phyloP scores from a whole-genome alignment of 1,284 basidiomycete species.

The Sanghuangporus weigelae region DNA sequence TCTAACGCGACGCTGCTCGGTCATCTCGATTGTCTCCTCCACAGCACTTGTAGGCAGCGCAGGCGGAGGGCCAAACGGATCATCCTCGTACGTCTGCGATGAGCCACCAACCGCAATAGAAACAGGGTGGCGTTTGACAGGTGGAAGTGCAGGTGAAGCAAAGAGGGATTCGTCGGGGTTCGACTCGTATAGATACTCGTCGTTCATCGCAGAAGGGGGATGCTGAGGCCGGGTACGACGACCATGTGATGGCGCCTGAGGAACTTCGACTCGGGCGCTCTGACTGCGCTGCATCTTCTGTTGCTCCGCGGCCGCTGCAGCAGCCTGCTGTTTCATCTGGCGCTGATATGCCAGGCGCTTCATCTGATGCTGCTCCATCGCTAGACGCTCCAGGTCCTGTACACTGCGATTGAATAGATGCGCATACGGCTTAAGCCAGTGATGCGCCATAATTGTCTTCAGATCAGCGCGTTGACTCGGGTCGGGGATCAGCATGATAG shows the following conservation, averaged over 20 bases:
- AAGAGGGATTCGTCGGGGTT: constrained; percentile 41
- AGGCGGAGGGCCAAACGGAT: constrained; percentile 42
- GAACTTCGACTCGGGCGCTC: constrained; percentile 39
- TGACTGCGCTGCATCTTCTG: constrained; percentile 40
- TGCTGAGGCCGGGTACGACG: constrained; percentile 20
- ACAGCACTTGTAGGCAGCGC: constrained; percentile 19
- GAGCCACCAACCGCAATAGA: constrained; percentile 42
- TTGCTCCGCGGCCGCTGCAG: constrained; percentile 29
- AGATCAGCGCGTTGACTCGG: constrained; percentile 72
- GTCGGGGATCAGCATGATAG: constrained; percentile 86
- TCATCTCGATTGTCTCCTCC: constrained; percentile 7
- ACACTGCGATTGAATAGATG: constrained; percentile 66
- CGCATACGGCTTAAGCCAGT: constrained; percentile 73
- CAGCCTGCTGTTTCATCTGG: constrained; percentile 54
- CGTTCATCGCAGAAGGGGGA: constrained; percentile 33
- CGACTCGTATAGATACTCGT: constrained; percentile 50
- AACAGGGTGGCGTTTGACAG: constrained; percentile 31
- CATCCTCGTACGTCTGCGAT: constrained; percentile 39
- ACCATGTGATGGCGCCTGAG: constrained; percentile 26
- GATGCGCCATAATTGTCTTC: constrained; percentile 72
- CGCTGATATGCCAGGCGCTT: constrained; percentile 78
- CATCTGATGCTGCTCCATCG: constrained; percentile 80
- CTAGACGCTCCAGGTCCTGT: constrained; percentile 73
- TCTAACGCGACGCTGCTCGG: background rate
- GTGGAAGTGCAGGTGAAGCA: constrained; percentile 30